Base-by-base conservation (phyloP, 2,329 filamentous ascomycete species). In the Penicillium sp. region DNA sequence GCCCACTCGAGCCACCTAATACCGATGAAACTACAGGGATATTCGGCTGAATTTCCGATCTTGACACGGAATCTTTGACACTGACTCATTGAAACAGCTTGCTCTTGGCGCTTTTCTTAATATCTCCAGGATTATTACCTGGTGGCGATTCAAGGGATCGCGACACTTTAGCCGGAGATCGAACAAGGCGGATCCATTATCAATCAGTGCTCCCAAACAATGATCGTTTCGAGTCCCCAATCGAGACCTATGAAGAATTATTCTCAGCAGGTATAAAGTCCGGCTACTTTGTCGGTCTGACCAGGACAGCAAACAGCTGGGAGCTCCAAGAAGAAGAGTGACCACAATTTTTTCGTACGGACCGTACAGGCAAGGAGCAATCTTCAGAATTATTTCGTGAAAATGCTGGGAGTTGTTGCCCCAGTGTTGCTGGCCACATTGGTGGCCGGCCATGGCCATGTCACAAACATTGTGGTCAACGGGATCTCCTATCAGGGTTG, bases 401-500 rank as follows among this genome's bases (percentile, higher is more conserved):
- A 42, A 19, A 64, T 64, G 59, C 38, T 55, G 30, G 46, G 26
- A 25, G 40, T 54, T 35, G 2, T 58, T 13, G 28, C 40, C 3
- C 56, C 73, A 22, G 68, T 76, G 38, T 69, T 76, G 26, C 70
- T 70, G 45, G 71, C 76, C 26, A 62, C 66, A n/a, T 61, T 68
- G 25, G 73, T 75, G 28, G 65, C 71, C 30, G 70, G 68, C 28
- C 75, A 73, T 57, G 74, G 73, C 13, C 67, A 74, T 58, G 63
- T 73, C 51, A 80, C 60, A 8, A 70, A 73, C 64, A 78, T 77
- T 65, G 74, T 70, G 73, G 78, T 73, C 19, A 72, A 72, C 33
- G 71, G 71, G 4, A 66, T 69, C 51, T 75, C 72, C 56, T 77
- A 76, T 28, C 64, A 67, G n/a, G 80, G 81, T 19, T 82, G 76